Evolutionary conservation across 306 rosid species (phyloP), one percentile per base, ranked within the genome.

Genomic region (Begonia peltatifolia): DNA sequence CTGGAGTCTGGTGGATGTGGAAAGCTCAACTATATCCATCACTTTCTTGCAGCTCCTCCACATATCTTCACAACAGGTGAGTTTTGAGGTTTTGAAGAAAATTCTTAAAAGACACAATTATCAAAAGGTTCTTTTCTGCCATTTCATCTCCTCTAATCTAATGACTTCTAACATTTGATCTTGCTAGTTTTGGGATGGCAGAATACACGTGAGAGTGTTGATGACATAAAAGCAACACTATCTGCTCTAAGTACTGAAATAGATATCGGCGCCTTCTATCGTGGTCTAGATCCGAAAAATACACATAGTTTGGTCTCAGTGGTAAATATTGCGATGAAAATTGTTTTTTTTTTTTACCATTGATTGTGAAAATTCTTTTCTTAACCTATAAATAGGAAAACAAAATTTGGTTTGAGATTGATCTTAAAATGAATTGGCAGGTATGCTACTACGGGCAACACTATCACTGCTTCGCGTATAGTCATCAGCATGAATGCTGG

Each of bases 391-490:
- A 25, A 25, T 25, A 25, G 35, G 35, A 25, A 3, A 25, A 25
- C 6, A 25, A 3, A 25, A 2, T 2, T 25, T 25, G 4, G 35
- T 25, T 25, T 25, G 35, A 25, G 6, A 3, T 25, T 25, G 35
- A 25, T 25, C 18, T 25, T 25, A 25, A 25, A 1, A 25, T 25
- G 35, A 25, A 25, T 25, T 25, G 35, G 35, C 35, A 92, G 99
- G 99, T 92, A 56, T 92, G 96, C 80, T 92, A 92, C 74, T 92
- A 92, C 58, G 96, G 99, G 41, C 96, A 92, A 67, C 99, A 92
- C 56, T 92, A 92, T 69, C 94, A 84, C 69, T 87, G 99, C 82
- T 92, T 86, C 67, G 99, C 99, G 52, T 92, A 86, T 72, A 77
- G 94, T 58, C 83, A 72, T 63, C 84, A 87, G 15, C 77, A 61